Evolutionary conservation across 2,329 filamentous ascomycete genomes (phyloP).

Genomic region (Mariannaea elegans): DNA sequence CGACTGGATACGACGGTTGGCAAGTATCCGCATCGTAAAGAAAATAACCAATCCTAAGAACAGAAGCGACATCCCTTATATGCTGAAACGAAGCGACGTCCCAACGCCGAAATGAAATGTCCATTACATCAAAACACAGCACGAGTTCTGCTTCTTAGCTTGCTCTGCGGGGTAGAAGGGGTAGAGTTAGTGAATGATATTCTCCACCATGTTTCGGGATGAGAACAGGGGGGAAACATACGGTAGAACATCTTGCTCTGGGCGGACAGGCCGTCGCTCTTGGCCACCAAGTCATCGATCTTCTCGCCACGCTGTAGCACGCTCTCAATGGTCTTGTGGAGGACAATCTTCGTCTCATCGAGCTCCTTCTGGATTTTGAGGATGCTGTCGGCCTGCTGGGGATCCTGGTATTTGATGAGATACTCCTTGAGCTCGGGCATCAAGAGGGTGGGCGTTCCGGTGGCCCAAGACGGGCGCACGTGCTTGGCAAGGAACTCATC

Average conservation of each 20-base stretch:
- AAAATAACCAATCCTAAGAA: conserved; percentile 46
- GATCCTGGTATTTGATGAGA: conserved; percentile 79
- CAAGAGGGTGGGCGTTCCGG: conserved; percentile 60
- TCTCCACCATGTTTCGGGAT: conserved; percentile 3
- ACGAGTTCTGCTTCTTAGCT: conserved; percentile 84
- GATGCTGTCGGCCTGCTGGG: conserved; percentile 88
- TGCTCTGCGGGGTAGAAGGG: conserved; percentile 51
- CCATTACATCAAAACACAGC: conserved; percentile 74
- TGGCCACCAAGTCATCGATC: conserved; percentile 91
- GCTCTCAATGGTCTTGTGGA: conserved; percentile 96
- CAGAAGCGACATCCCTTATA: conserved; percentile 38
- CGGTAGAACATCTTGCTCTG: conserved; percentile 99
- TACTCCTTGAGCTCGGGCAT: conserved; percentile 85
- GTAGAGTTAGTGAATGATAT: conserved; percentile 9
- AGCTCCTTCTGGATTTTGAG: conserved; percentile 96
- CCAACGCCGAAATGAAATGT: conserved; percentile 44
- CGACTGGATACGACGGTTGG: conserved; percentile 37
- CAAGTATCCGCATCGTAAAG: conserved; percentile 37
- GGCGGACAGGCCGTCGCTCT: conserved; percentile 88
- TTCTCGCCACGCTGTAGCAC: conserved; percentile 92
- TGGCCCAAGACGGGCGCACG: conserved; percentile 74
- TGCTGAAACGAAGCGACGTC: conserved; percentile 43
- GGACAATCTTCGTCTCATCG: conserved; percentile 95
- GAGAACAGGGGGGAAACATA: conserved; percentile 48
- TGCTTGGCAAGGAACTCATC: conserved; percentile 86